phyloP scores from a whole-genome alignment of 257 asterid species.

The Coffea eugenioides region DNA sequence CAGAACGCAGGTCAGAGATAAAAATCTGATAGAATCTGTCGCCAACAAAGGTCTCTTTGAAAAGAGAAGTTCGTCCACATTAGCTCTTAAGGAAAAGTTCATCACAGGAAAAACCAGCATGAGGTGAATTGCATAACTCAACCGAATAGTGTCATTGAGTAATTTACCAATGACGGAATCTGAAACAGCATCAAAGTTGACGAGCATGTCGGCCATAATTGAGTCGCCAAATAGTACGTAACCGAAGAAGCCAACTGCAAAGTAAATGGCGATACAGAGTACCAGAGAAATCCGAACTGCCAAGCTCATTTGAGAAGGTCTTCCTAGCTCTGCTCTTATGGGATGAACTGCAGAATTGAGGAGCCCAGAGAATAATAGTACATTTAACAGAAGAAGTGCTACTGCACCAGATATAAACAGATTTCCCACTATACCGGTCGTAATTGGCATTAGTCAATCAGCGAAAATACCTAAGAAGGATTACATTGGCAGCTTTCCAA shows the following conservation, averaged over 20 bases:
- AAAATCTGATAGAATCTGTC: constrained; percentile 47
- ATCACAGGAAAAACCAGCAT: constrained; percentile 98
- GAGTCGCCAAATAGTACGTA: constrained; percentile 91
- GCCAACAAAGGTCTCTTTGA: constrained; percentile 54
- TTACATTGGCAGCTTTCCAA: not conserved
- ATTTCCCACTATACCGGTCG: not conserved
- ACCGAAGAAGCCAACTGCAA: constrained; percentile 91
- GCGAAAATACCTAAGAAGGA: not conserved
- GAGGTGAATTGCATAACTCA: constrained; percentile 92
- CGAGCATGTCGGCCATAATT: constrained; percentile 93
- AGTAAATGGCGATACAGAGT: constrained; percentile 65
- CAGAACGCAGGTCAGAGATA: constrained; percentile 50
- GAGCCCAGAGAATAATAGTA: not conserved
- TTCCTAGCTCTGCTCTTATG: constrained; percentile 87
- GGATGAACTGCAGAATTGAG: constrained; percentile 77
- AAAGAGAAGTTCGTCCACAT: constrained; percentile 76
- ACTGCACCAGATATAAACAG: not conserved
- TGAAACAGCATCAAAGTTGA: constrained; percentile 71
- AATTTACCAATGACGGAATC: constrained; percentile 44
- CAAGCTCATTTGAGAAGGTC: constrained; percentile 80
- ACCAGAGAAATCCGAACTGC: constrained; percentile 74
- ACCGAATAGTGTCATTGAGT: constrained; percentile 60
- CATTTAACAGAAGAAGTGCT: not conserved
- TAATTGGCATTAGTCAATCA: not conserved
- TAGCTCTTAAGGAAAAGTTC: constrained; percentile 83